Percentiles rank a stretch among this genome's conserved stretches.
Evolutionary conservation across 2,329 filamentous ascomycete species (phyloP).

Genomic region (Chalaropsis thielavioides): DNA sequence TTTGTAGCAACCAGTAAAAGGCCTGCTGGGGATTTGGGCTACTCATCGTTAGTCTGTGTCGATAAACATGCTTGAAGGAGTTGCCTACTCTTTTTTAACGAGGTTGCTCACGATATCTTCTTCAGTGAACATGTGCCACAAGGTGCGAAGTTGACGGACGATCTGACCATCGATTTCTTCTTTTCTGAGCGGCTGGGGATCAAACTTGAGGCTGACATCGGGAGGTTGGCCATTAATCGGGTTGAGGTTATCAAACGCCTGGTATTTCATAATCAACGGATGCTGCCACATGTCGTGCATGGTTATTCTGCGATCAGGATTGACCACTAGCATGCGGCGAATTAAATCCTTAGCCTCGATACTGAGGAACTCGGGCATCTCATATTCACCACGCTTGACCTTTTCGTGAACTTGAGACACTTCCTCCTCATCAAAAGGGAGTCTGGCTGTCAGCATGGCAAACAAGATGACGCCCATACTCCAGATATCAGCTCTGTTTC

Average conservation of each 20-base stretch:
- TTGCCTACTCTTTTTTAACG: slow-evolving; percentile 45
- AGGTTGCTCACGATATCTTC: slow-evolving; percentile 56
- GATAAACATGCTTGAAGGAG: background rate
- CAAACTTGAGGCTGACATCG: slow-evolving; percentile 45
- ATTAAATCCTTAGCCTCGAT: slow-evolving; percentile 65
- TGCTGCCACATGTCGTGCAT: slow-evolving; percentile 77
- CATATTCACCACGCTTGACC: slow-evolving; percentile 45
- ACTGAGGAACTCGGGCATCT: slow-evolving; percentile 48
- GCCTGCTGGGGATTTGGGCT: slow-evolving; percentile 82
- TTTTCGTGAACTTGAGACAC: slow-evolving; percentile 46
- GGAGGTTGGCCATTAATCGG: slow-evolving; percentile 38
- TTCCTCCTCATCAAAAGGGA: slow-evolving; percentile 66
- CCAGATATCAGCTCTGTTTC: slow-evolving; percentile 84
- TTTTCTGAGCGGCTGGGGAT: slow-evolving; percentile 41
- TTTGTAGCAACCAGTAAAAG: slow-evolving; percentile 74
- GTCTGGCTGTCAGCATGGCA: slow-evolving; percentile 66
- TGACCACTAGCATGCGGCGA: slow-evolving; percentile 58
- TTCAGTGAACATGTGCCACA: slow-evolving; percentile 79
- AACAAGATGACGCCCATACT: slow-evolving; percentile 83
- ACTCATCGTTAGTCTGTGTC: slow-evolving; percentile 20
- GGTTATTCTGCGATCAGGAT: slow-evolving; percentile 64
- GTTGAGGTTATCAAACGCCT: slow-evolving; percentile 55
- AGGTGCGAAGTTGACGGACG: slow-evolving; percentile 68
- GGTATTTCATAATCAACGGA: slow-evolving; percentile 72
- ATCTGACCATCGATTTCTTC: slow-evolving; percentile 68